Percentiles rank a stretch among this genome's conserved stretches.
phyloP scores from a whole-genome alignment of 2,329 filamentous ascomycete species.

The Penicillium palitans region DNA sequence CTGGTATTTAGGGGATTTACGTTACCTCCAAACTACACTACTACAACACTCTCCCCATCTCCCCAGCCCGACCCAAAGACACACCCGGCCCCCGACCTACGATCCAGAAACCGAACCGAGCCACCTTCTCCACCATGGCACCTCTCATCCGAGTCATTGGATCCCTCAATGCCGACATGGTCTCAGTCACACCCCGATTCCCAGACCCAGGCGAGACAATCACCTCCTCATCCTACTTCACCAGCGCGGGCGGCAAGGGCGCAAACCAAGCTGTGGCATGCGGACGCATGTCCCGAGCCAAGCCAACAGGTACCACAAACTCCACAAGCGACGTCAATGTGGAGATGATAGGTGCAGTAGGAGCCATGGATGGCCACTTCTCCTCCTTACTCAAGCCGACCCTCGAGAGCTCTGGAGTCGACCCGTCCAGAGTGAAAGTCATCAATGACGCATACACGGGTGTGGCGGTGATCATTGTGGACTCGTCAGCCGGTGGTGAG shows the following conservation, averaged over 20 bases:
- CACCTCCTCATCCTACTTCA: constrained; percentile 73
- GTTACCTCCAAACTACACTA: not conserved
- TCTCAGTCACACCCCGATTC: constrained; percentile 81
- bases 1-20: too few relatives aligned
- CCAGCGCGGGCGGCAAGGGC: constrained; percentile 87
- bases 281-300: constrained; percentile 71
- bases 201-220: constrained; percentile 85
- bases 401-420: constrained; percentile 63
- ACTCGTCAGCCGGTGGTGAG: constrained; percentile 66
- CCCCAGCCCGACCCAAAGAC: constrained; percentile 1
- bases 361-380: constrained; percentile 61
- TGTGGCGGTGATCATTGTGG: constrained; percentile 73
- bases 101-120: not conserved
- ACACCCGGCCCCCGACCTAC: not conserved
- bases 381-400: constrained; percentile 59
- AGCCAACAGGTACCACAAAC: constrained; percentile 28
- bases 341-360: constrained; percentile 73
- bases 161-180: constrained; percentile 92
- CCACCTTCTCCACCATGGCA: constrained; percentile 32
- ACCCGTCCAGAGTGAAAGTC: constrained; percentile 55
- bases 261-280: constrained; percentile 93
- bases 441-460: constrained; percentile 59
- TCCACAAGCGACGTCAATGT: constrained; percentile 47
- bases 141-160: constrained; percentile 76
- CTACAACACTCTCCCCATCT: not conserved